Evolutionary conservation across 192 early-diverging fungal species (phyloP).

Genomic region (Gryganskiella cystojenkinii): DNA sequence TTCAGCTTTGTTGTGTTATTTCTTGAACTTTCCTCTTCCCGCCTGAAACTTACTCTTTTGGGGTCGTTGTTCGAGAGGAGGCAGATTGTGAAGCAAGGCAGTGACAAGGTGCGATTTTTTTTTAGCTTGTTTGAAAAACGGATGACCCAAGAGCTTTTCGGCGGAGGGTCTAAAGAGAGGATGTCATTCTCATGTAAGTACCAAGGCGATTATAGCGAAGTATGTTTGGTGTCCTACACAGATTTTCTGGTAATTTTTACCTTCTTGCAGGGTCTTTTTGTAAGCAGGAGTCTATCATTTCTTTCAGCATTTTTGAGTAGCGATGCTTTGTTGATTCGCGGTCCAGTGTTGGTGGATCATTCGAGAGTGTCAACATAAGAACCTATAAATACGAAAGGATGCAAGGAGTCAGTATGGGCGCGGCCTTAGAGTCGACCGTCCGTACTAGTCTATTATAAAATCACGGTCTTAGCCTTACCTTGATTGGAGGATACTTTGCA

Average conservation of each 20-base stretch:
- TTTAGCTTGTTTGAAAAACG: constrained; percentile 85
- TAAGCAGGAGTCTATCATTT: constrained; percentile 87
- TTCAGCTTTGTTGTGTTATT: background rate
- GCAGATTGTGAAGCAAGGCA: constrained; percentile 66
- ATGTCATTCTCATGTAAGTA: too few species aligned
- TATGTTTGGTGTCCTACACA: too few species aligned
- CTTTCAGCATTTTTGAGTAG: constrained; percentile 83
- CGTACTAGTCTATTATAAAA: background rate
- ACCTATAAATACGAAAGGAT: constrained; percentile 58
- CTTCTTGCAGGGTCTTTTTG: constrained; percentile 80
- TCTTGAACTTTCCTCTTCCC: background rate
- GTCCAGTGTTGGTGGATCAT: constrained; percentile 87
- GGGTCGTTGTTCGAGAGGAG: constrained; percentile 75
- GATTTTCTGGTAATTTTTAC: too few species aligned
- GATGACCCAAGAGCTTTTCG: constrained; percentile 77
- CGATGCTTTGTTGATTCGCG: constrained; percentile 78
- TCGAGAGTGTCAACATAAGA: constrained; percentile 88
- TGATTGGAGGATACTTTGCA: constrained; percentile 88
- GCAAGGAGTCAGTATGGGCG: background rate
- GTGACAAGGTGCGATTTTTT: constrained; percentile 71
- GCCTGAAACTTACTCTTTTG: constrained; percentile 64
- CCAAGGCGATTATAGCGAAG: too few species aligned
- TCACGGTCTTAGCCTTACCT: constrained; percentile 56
- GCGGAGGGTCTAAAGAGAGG: constrained; percentile 70
- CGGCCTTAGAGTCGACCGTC: too few species aligned